Conservation (phyloP, 345 rosid species). For the Eutrema heterophyllum region DNA sequence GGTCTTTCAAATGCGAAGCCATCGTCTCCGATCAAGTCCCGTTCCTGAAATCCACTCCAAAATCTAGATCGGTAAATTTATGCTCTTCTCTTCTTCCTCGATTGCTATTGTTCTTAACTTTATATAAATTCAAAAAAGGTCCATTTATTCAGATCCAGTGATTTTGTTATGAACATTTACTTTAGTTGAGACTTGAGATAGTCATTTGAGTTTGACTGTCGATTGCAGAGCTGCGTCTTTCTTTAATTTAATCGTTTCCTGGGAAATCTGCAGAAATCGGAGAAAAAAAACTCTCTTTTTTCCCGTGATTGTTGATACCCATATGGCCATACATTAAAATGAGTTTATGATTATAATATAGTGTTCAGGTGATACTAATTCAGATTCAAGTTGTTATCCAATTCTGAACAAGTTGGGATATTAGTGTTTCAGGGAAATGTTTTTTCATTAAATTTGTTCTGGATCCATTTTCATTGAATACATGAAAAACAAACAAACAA, state of each 20-base stretch:
- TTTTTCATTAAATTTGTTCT: no score
- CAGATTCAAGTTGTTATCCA: not conserved
- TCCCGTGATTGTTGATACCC: not conserved
- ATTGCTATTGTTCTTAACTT: not conserved
- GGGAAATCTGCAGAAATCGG: not conserved
- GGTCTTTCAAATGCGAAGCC: no score
- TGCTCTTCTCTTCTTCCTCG: not conserved
- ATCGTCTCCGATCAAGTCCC: conserved; percentile 15
- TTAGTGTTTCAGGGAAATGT: not conserved
- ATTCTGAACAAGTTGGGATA: no score
- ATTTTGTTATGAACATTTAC: not conserved
- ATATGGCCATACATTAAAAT: not conserved
- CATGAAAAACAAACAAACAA: no score
- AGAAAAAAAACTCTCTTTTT: not conserved
- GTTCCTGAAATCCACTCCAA: conserved; percentile 19
- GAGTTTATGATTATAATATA: not conserved
- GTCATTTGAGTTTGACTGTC: not conserved
- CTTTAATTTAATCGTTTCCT: not conserved
- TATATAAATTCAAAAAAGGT: not conserved
- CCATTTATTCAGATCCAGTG: not conserved
- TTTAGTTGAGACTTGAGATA: not conserved
- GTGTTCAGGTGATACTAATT: not conserved
- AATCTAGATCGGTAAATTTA: conserved; percentile 47
- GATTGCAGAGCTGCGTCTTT: no score
- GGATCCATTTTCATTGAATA: no score